Base-by-base conservation (phyloP, 1,284 basidiomycete species). In the Leccinum huronense region DNA sequence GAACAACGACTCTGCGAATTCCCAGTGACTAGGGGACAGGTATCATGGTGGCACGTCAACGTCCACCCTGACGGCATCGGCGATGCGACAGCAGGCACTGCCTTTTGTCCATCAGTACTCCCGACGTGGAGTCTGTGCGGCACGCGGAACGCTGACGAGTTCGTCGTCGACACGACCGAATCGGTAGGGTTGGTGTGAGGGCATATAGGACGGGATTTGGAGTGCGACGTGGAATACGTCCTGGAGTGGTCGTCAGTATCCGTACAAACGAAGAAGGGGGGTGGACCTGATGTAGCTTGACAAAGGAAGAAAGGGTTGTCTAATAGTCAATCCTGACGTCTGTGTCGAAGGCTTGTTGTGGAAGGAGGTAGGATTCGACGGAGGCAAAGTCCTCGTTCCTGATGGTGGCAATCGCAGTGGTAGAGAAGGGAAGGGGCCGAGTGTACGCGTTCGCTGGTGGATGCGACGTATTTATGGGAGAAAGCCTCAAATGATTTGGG, bases 401-500 rank as follows among this genome's bases (percentile, higher is more conserved):
- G 60, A 63, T 59, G 6, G 69, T 31, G 19, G 74, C 66, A 4
- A 74, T 64, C 4, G 81, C 73, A 4, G 77, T 34, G 34, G 34
- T 34, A 34, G 34, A 34, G 34, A 34, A 73, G 3, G 80, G 70
- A 68, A 84, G 81, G 1, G 83, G 78, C 2, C 79, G 75, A 10
- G 80, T 71, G 2, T 34, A 86, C 80, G 11, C 88, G 80, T 67
- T 94, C 89, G 74, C 92, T 91, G 67, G 94, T 81, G 2, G 93
- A 89, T 0, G 89, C 84, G 57, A 94, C 84, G 69, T 97, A 98
- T 67, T 93, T 91, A 75, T 97, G 92, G 23, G 98, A 81, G 76
- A 97, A 98, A 5, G 93, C 91, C 77, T 97, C 97, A 76, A 98
- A 98, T 45, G 87, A 88, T 71, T 96, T 91, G 0, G 97, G 95